These are phyloP conservation scores for Dioscorea dumetorum DNA, from an alignment of 106 monocot species.

Conservation along the genomic window DNA sequence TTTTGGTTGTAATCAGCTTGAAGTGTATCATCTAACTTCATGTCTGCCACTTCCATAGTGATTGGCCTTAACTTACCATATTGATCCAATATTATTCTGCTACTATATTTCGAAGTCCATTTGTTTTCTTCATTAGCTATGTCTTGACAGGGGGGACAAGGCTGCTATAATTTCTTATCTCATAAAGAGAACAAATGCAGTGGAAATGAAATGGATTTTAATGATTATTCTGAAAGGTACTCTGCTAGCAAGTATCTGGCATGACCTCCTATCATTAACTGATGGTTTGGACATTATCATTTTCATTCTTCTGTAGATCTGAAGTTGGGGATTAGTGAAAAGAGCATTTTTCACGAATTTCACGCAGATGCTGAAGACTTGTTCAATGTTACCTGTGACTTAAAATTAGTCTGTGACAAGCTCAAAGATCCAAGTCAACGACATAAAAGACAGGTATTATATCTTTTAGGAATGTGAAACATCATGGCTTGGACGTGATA, in stretches of 20 bases:
- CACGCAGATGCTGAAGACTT: constrained; percentile 99
- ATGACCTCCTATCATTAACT: neutral
- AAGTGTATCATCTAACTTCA: no score
- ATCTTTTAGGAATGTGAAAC: neutral
- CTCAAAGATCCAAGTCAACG: constrained; percentile 76
- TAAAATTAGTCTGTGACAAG: constrained; percentile 93
- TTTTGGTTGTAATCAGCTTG: no score
- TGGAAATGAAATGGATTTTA: constrained; percentile 96
- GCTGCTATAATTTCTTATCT: constrained; percentile 66
- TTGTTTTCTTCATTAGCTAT: no score
- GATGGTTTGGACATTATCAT: neutral
- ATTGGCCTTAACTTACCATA: no score
- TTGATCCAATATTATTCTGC: no score
- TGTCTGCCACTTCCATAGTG: no score
- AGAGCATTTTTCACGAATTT: constrained; percentile 93
- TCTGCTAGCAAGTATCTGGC: neutral
- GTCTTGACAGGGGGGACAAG: constrained; percentile 57
- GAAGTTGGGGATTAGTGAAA: constrained; percentile 93
- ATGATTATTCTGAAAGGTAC: constrained; percentile 95
- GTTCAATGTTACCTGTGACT: constrained; percentile 97
- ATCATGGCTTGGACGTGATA: no score
- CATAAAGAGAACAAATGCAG: constrained; percentile 95
- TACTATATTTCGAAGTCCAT: no score
- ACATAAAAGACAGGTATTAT: constrained; percentile 88
- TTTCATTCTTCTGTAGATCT: constrained; percentile 45